Evolutionary conservation across 2,329 filamentous ascomycete genomes (phyloP).

Genomic region (Kalmusia sp.): DNA sequence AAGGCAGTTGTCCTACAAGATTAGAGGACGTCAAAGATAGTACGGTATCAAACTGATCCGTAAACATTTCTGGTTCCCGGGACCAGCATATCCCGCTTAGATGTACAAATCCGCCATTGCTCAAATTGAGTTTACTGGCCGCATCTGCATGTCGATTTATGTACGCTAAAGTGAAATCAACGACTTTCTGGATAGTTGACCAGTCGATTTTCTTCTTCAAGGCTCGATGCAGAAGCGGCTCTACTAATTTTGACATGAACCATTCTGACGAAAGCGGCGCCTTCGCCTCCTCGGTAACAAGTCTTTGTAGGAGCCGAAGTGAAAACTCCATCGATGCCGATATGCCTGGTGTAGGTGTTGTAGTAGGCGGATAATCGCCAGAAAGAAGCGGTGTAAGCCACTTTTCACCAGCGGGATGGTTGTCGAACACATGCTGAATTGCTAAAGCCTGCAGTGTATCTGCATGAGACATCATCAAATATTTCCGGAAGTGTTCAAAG

Average conservation of each 20-base stretch:
- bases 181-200: constrained; percentile 22
- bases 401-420: background rate
- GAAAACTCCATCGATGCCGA: constrained; percentile 39
- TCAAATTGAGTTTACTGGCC: constrained; percentile 11
- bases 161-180: constrained; percentile 24
- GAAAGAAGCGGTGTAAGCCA: constrained; percentile 15
- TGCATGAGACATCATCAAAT: constrained; percentile 24
- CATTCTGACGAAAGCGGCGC: constrained; percentile 10
- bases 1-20: background rate
- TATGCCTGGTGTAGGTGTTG: constrained; percentile 14
- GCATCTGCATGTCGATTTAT: constrained; percentile 19
- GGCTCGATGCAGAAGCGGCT: constrained; percentile 30
- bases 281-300: constrained; percentile 8
- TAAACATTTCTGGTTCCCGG: constrained; percentile 26
- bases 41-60: constrained; percentile 14
- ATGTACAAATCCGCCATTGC: constrained; percentile 21
- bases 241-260: constrained; percentile 23
- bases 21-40: constrained; percentile 1
- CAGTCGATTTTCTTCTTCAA: constrained; percentile 24
- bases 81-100: constrained; percentile 33
- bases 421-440: constrained; percentile 15
- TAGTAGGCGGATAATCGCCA: constrained; percentile 17
- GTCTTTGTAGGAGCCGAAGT: constrained; percentile 19
- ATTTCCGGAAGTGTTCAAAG: constrained; percentile 10
- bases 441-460: constrained; percentile 20